Conservation (phyloP, 1,284 basidiomycete genomes). For the Puccinia polysora region DNA sequence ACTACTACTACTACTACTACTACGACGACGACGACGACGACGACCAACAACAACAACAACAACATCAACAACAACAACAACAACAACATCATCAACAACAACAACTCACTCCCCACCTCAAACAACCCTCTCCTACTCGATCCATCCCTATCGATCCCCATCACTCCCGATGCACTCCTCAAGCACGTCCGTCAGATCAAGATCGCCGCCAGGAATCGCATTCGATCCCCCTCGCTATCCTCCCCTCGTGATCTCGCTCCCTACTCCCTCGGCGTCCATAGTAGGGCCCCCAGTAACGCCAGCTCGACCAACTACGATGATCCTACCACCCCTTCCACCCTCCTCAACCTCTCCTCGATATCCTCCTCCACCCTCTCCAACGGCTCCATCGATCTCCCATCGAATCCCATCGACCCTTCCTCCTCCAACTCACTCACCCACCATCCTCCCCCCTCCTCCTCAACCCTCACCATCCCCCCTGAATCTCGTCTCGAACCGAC, state of each 20-base stretch:
- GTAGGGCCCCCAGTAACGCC: slow-evolving; percentile 22
- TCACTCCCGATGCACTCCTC: slow-evolving; percentile 39
- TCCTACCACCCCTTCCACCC: background rate
- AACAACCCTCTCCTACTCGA: background rate
- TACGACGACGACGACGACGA: too few relatives aligned
- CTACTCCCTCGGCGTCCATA: background rate
- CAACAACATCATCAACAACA: too few relatives aligned
- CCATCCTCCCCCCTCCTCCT: background rate
- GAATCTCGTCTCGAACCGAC: background rate
- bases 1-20: too few relatives aligned
- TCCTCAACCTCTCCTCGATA: background rate
- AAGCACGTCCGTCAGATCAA: slow-evolving; percentile 36
- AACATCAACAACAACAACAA: too few relatives aligned
- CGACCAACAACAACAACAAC: too few relatives aligned
- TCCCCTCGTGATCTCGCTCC: background rate
- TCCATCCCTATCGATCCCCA: slow-evolving; percentile 7
- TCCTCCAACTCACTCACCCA: too few relatives aligned
- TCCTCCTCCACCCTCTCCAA: slow-evolving; percentile 10
- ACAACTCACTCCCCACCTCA: background rate
- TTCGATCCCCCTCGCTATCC: background rate
- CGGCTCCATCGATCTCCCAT: background rate
- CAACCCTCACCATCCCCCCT: background rate
- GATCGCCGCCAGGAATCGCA: background rate
- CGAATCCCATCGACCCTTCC: background rate
- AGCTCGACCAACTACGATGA: slow-evolving; percentile 29